A percentile compares a stretch with the other conserved stretches of the same genome.
These are phyloP conservation scores for Canavalia gladiata DNA, from an alignment of 306 rosid species.

Conservation along the genomic window DNA sequence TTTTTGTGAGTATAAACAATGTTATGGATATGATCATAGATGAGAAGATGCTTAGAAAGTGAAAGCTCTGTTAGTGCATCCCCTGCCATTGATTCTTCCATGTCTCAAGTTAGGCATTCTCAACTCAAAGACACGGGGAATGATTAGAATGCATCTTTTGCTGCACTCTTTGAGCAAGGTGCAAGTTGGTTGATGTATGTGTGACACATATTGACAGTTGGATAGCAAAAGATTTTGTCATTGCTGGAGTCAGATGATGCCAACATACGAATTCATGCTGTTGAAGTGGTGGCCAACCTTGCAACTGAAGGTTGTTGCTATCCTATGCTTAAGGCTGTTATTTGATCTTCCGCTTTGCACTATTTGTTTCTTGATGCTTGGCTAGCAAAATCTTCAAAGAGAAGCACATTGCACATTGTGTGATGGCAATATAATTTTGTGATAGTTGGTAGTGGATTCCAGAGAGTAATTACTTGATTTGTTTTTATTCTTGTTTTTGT, in stretches of 20 bases:
- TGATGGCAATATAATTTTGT: background rate
- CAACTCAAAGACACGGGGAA: constrained; percentile 59
- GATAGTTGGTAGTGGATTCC: background rate
- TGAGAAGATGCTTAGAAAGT: constrained; percentile 70
- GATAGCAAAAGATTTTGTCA: constrained; percentile 79
- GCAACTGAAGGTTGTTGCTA: constrained; percentile 78
- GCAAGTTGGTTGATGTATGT: constrained; percentile 31
- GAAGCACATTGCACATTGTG: background rate
- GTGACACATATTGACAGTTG: constrained; percentile 62
- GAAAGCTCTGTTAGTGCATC: constrained; percentile 59
- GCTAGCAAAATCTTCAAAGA: background rate
- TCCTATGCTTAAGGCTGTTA: background rate
- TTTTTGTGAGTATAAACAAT: constrained; percentile 5
- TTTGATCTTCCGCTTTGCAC: constrained; percentile 6
- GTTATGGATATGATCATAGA: constrained; percentile 49
- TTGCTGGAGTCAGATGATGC: constrained; percentile 85
- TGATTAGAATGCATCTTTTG: constrained; percentile 64
- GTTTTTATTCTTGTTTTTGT: background rate
- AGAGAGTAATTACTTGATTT: background rate
- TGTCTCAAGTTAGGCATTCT: constrained; percentile 62
- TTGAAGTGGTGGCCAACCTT: constrained; percentile 85
- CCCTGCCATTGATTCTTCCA: constrained; percentile 63
- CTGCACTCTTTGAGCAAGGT: constrained; percentile 84
- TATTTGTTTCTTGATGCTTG: constrained; percentile 27
- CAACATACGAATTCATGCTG: constrained; percentile 82